phyloP scores from a whole-genome alignment of 768 basidiomycete species.

The Psilocybe azurescens region DNA sequence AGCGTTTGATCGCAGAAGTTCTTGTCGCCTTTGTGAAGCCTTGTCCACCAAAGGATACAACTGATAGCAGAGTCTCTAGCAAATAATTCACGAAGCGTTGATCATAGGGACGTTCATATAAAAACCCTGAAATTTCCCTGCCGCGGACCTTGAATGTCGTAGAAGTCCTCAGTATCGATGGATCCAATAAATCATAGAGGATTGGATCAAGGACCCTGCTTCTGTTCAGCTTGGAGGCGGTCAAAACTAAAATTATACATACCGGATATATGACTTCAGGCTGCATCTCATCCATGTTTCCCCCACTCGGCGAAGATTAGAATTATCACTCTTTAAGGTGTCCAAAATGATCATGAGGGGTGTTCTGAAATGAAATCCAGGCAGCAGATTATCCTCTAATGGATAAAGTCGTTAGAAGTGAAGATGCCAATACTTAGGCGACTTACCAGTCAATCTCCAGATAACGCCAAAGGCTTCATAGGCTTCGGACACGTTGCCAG shows the following conservation, averaged over 20 bases:
- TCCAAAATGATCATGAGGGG: slow-evolving; percentile 92
- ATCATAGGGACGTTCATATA: slow-evolving; percentile 80
- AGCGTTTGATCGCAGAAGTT: slow-evolving; percentile 64
- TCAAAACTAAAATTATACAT: slow-evolving; percentile 18
- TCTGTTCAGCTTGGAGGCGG: slow-evolving; percentile 43
- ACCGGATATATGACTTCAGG: slow-evolving; percentile 91
- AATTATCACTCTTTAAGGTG: slow-evolving; percentile 77
- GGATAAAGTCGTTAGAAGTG: slow-evolving; percentile 7
- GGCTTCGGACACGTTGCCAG: slow-evolving; percentile 52
- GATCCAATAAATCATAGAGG: slow-evolving; percentile 76
- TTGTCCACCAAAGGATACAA: slow-evolving; percentile 89
- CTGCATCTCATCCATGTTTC: slow-evolving; percentile 99
- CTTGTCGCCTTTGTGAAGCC: slow-evolving; percentile 82
- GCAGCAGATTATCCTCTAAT: slow-evolving; percentile 79
- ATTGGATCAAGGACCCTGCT: slow-evolving; percentile 93
- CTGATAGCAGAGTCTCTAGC: slow-evolving; percentile 75
- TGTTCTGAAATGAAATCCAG: slow-evolving; percentile 82
- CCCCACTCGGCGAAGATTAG: slow-evolving; percentile 74
- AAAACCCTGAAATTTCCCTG: slow-evolving; percentile 67
- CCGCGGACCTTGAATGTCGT: slow-evolving; percentile 59
- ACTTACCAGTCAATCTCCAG: slow-evolving; percentile 86
- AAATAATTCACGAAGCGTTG: slow-evolving; percentile 74
- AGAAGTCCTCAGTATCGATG: slow-evolving; percentile 59
- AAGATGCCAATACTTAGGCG: neutral
- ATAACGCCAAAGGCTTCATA: slow-evolving; percentile 92